A percentile compares a stretch with the other conserved stretches of the same genome.
Conservation (phyloP, 306 rosid species). For the Acacia crassicarpa region DNA sequence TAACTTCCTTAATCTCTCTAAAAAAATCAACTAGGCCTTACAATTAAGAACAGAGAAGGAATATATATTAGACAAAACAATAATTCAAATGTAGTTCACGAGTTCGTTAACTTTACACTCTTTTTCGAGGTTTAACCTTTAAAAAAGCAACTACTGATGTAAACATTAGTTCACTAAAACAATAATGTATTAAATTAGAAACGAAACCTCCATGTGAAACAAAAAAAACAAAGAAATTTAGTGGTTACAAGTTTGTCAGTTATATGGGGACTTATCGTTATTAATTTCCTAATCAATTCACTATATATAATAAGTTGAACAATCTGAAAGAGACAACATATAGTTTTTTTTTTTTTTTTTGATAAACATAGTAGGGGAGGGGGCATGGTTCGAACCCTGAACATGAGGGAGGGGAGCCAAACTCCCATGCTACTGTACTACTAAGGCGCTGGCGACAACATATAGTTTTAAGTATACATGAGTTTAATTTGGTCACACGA, state of each 20-base stretch:
- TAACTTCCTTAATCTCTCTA: no score
- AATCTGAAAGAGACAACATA: not conserved
- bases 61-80: not conserved
- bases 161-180: not conserved
- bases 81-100: not conserved
- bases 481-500: not conserved
- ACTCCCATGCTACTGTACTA: no score
- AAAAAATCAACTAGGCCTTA: no score
- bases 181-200: not conserved
- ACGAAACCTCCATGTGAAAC: not conserved
- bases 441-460: no score
- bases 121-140: not conserved
- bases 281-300: not conserved
- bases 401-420: no score
- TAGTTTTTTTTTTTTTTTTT: no score
- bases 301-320: not conserved
- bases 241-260: not conserved
- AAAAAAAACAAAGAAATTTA: not conserved
- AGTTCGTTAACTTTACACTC: not conserved
- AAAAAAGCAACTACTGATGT: not conserved
- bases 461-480: no score
- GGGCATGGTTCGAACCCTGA: no score
- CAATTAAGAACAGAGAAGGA: no score
- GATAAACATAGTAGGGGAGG: no score
- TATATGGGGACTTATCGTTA: not conserved